Base-by-base conservation (phyloP, 139 green algal genomes). In the Chlorella sorokiniana region DNA sequence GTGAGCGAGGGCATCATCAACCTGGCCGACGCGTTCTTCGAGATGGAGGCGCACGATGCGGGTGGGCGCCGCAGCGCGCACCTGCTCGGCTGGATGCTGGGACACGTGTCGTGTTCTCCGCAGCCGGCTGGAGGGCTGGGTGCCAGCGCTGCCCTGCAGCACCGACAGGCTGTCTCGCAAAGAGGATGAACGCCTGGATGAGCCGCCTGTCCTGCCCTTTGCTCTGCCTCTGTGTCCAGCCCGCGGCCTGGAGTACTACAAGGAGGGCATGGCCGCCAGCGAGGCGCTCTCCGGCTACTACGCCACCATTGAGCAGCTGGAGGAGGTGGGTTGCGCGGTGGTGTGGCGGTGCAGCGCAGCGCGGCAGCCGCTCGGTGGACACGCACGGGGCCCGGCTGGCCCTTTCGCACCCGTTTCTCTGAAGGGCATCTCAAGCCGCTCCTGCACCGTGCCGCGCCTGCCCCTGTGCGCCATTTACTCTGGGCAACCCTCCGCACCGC, bases 1-100 rank as follows among this genome's bases (percentile, higher is more conserved):
- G 93, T 97, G 68, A 96, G 91, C 64, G 95, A 98, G 84, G 95
- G 95, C 20, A 81, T 98, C 29, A 96, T 98, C 82, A 98, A 98
- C 83, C 88, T 98, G 74, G 93, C 95, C 0, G 95, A 98, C 84
- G 88, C 92, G 68, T 98, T 96, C 77, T 98, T 98, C 85, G 93
- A 97, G 76, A 98, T 98, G 95, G 88, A 95, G 42, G 87, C 89
- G 51, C 64, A 86, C 4, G 89, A 95, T 69, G 95, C 93, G 14
- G 81, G 91, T 92, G 83, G 83, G 86, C 29, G 37, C 9, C 20
- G n/a, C n/a, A n/a, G n/a, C n/a, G n/a, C n/a, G n/a, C n/a, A n/a
- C n/a, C n/a, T n/a, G n/a, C n/a, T n/a, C n/a, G n/a, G n/a, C n/a
- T n/a, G n/a, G n/a, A n/a, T n/a, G n/a, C n/a, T n/a, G n/a, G n/a